Evolutionary conservation across 495 filamentous ascomycete genomes (phyloP), one percentile per base, ranked within the genome.

Genomic region (Hypoxylon lienhwacheense): DNA sequence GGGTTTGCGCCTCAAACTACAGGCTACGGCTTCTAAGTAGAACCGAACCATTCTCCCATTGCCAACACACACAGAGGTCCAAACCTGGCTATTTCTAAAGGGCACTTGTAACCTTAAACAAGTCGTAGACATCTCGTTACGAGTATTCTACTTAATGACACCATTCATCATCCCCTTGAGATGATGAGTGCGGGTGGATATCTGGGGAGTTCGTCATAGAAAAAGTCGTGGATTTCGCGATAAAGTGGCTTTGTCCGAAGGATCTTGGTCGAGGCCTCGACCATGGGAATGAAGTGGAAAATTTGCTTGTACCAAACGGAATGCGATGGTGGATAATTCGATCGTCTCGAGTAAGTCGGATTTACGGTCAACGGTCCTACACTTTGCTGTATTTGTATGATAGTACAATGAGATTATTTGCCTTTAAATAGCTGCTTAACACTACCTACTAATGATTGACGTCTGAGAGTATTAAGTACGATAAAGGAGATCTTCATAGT

Each of bases 1-100:
- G 90, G 90, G 4, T 84, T 92, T 46, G 83, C 86, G 28, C 83
- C 90, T 44, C 88, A 92, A 70, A 77, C 85, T 37, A 95, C 90
- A 36, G 89, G 89, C 44, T 91, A 55, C 53, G 73, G 73, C 56
- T 78, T 70, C 61, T 78, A 76, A 65, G 63, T 21, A 16, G 19
- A 22, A 6, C 20, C 14, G 8, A 16, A 33, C 4, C n/a, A 32
- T 12, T 45, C 11, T 17, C 3, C 11, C 21, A 7, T 26, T 7
- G 12, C 28, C 14, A 1, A 25, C 28, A 29, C 7, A 21, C 14
- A 10, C 1, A 45, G n/a, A 24, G 19, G n/a, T 5, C 19, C 25
- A 19, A 14, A 8, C 42, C 12, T 21, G 10, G 37, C 28, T 10
- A 39, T 22, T 26, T 2, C 12, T n/a, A 7, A 11, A 17, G 26